Evolutionary conservation across 1,139 yeast species (phyloP), one percentile per base, ranked within the genome.

Genomic region (Maudiozyma humilis): DNA sequence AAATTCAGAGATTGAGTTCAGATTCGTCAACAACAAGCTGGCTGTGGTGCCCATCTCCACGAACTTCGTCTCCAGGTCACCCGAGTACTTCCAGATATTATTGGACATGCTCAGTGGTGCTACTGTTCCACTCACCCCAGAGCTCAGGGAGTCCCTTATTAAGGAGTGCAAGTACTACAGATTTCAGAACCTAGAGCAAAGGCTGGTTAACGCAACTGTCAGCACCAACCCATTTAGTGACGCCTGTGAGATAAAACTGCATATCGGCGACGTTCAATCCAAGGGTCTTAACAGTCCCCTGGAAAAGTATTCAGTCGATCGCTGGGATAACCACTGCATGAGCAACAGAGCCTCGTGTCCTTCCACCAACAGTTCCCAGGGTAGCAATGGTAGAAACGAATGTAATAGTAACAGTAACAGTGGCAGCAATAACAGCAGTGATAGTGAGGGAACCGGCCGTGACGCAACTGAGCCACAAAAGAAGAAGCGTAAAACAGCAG

Each of bases 111-210:
- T 83, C 30, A 70, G 73, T 46, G 93, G 93, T 0, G 73, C 76
- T 33, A 66, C 69, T 0, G 68, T 83, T 14, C 60, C 65, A 33
- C 63, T 71, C 49, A 81, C 76, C 30, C 64, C 66, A 2, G 86
- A 82, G 55, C 68, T 91, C 36, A 59, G 66, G 13, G 51, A 49
- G 4, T 62, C 73, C 10, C 67, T 88, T 46, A 60, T 81, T 4
- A 68, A 70, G 42, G 96, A 88, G 56, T 85, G 95, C 51, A 71
- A 73, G 42, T 88, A 82, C 62, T 88, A 85, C 62, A 70, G 93
- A 42, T 81, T 88, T 54, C 64, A 76, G 43, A 88, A 78, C 38
- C 67, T 88, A 36, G 93, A 84, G 59, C 95, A 87, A 63, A 66
- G 72, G 47, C 62, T 87, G 33, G 61, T 83, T n/a, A 73, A 73